Evolutionary conservation across 2,329 filamentous ascomycete genomes (phyloP).

Genomic region (Fusarium sp.): DNA sequence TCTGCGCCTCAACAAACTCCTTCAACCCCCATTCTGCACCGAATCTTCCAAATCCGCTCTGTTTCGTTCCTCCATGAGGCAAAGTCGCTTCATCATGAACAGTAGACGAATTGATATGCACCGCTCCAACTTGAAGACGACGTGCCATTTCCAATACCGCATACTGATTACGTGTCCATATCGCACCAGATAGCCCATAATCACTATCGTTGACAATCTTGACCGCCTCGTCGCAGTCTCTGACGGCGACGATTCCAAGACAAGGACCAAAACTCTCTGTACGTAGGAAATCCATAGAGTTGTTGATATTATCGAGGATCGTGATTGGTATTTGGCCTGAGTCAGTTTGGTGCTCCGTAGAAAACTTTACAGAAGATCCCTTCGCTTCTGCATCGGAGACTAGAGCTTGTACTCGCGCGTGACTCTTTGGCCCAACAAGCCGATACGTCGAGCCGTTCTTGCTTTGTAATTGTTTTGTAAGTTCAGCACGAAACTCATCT

Average conservation of each 20-base stretch:
- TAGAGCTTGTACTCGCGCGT: not conserved
- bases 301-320: not conserved
- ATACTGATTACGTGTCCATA: not conserved
- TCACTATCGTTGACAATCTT: not conserved
- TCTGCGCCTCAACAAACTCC: not conserved
- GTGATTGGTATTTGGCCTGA: not conserved
- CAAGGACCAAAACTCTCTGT: not conserved
- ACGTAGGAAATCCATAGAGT: not conserved
- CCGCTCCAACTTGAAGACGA: not conserved
- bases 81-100: not conserved
- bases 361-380: not conserved
- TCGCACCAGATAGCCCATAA: not conserved
- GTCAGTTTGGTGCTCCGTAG: fast-evolving
- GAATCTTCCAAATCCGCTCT: not conserved
- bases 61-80: not conserved
- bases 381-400: not conserved
- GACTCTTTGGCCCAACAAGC: not conserved
- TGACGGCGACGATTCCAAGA: not conserved
- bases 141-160: not conserved
- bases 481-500: not conserved
- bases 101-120: not conserved
- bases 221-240: not conserved
- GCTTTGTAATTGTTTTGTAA: not conserved
- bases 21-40: not conserved
- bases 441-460: fast-evolving